Percentiles rank a stretch among this genome's conserved stretches.
These are phyloP conservation scores for Boechera retrofracta DNA, from an alignment of 345 rosid genomes.

Conservation along the genomic window DNA sequence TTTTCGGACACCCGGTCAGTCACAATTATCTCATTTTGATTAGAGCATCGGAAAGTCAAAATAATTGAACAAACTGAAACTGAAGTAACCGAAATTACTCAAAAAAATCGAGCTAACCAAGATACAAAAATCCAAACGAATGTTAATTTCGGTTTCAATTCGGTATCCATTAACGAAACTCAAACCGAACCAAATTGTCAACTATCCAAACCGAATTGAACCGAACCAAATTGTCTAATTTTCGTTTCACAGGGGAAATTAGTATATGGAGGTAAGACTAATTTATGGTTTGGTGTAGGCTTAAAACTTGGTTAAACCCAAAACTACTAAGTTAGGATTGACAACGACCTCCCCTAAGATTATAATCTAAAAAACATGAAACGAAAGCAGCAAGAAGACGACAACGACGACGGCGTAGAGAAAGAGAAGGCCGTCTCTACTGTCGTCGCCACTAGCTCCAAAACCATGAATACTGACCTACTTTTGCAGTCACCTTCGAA, in stretches of 20 bases:
- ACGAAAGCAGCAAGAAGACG: slow-evolving; percentile 40
- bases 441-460: slow-evolving; percentile 1
- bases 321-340: not conserved
- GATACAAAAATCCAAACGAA: not conserved
- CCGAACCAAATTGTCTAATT: too few species aligned
- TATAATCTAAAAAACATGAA: slow-evolving; percentile 18
- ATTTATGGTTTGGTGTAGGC: not conserved
- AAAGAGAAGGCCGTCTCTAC: slow-evolving; percentile 28
- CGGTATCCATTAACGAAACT: not conserved
- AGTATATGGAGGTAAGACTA: too few species aligned
- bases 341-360: slow-evolving; percentile 1
- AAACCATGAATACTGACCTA: slow-evolving; percentile 47
- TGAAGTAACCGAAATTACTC: too few species aligned
- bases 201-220: not conserved
- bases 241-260: too few species aligned
- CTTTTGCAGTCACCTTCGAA: slow-evolving; percentile 71
- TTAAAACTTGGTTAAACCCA: not conserved
- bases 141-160: not conserved
- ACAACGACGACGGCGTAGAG: slow-evolving; percentile 29
- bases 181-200: not conserved
- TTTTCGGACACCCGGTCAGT: too few species aligned
- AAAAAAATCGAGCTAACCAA: too few species aligned
- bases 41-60: too few species aligned
- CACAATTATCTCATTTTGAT: too few species aligned
- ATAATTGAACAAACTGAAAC: too few species aligned